phyloP scores from a whole-genome alignment of 495 filamentous ascomycete species.

The Pyrenopolyporus hunteri region DNA sequence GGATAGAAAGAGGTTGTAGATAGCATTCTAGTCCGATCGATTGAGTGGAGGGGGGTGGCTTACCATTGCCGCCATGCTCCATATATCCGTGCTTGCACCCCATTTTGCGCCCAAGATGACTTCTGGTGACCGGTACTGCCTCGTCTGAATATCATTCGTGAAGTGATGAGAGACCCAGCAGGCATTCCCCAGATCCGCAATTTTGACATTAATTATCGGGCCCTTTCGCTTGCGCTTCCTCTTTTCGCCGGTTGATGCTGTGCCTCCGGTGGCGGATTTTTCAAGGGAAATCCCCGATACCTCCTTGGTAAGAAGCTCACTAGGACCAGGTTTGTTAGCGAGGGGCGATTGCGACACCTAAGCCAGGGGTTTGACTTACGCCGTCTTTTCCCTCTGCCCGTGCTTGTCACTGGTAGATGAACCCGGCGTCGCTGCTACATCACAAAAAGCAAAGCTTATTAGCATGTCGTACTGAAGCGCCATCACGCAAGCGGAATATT shows the following conservation, averaged over 20 bases:
- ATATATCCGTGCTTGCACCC: slow-evolving; percentile 98
- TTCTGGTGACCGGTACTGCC: slow-evolving; percentile 96
- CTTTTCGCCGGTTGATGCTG: slow-evolving; percentile 52
- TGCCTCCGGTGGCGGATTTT: slow-evolving; percentile 61
- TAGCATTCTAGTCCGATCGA: too few relatives aligned
- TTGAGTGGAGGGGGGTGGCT: slow-evolving; percentile 23
- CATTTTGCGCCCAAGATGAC: slow-evolving; percentile 97
- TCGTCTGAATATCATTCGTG: slow-evolving; percentile 98
- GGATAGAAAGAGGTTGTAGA: not conserved
- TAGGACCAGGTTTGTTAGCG: slow-evolving; percentile 42
- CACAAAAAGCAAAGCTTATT: slow-evolving; percentile 6
- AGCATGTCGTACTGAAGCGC: slow-evolving; percentile 12
- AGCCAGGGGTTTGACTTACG: slow-evolving; percentile 63
- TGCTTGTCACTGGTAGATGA: slow-evolving; percentile 64
- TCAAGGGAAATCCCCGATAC: slow-evolving; percentile 95
- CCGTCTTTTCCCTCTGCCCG: slow-evolving; percentile 89
- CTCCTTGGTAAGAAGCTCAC: slow-evolving; percentile 88
- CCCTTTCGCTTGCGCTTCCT: slow-evolving; percentile 57
- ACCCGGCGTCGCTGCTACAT: slow-evolving; percentile 22
- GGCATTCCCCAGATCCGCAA: slow-evolving; percentile 96
- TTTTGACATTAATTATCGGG: slow-evolving; percentile 95
- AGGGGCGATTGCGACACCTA: not conserved
- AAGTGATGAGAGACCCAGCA: slow-evolving; percentile 99
- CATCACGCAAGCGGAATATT: not conserved
- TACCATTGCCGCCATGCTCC: slow-evolving; percentile 99